These are phyloP conservation scores for Diphasiastrum complanatum DNA, from an alignment of 83 land plant species.

Conservation along the genomic window DNA sequence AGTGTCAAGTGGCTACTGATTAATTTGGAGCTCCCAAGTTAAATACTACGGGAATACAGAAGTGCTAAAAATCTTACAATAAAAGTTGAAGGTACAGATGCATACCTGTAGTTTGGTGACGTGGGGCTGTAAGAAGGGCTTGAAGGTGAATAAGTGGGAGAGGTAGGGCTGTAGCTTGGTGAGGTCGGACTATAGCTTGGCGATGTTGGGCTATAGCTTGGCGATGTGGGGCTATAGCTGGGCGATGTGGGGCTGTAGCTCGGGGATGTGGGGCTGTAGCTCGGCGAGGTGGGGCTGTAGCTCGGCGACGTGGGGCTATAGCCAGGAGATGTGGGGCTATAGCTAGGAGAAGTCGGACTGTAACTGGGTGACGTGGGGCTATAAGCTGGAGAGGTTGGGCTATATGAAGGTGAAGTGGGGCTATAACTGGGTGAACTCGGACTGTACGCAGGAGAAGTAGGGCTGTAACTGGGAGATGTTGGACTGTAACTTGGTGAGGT, in stretches of 20 bases:
- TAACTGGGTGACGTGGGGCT: too few relatives aligned
- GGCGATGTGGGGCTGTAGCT: too few relatives aligned
- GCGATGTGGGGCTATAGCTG: too few relatives aligned
- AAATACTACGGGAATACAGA: neutral
- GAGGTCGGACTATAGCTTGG: too few relatives aligned
- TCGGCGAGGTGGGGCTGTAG: too few relatives aligned
- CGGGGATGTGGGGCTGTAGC: too few relatives aligned
- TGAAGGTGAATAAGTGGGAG: constrained; percentile 36
- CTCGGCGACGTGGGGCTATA: too few relatives aligned
- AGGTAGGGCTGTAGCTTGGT: constrained; percentile 39
- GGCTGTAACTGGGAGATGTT: constrained; percentile 26
- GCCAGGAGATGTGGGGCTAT: too few relatives aligned
- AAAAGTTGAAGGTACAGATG: neutral
- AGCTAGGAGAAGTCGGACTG: too few relatives aligned
- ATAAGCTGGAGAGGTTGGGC: constrained; percentile 39
- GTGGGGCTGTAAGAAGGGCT: constrained; percentile 39
- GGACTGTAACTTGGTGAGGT: constrained; percentile 74
- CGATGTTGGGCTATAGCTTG: too few relatives aligned
- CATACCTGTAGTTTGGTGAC: constrained; percentile 74
- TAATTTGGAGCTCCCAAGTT: neutral
- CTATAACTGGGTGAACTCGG: constrained; percentile 75
- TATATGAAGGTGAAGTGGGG: constrained; percentile 39
- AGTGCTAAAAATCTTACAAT: neutral
- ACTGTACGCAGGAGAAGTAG: constrained; percentile 56
- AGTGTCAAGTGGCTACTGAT: neutral